Evolutionary conservation across 805 yeast genomes (phyloP).

Genomic region (Ogataea methanolica): DNA sequence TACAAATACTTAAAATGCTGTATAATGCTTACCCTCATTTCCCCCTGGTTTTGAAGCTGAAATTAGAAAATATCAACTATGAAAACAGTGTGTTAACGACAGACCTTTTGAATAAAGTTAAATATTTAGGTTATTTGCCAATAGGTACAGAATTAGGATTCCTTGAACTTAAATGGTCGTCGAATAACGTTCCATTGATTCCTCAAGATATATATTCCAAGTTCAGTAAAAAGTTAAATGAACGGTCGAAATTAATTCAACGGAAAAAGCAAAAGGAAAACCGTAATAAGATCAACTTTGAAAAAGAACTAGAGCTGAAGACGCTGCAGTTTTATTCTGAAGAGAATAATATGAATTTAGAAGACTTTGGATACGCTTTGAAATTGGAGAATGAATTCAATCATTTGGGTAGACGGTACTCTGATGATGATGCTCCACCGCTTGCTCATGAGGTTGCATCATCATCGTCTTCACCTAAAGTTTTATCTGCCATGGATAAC

Average conservation of each 20-base stretch:
- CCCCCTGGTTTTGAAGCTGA: conserved; percentile 60
- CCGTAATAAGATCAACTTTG: conserved; percentile 49
- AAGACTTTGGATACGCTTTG: conserved; percentile 35
- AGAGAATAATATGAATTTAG: conserved; percentile 43
- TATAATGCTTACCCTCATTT: conserved; percentile 60
- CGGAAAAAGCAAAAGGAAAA: conserved; percentile 57
- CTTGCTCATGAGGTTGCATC: not conserved
- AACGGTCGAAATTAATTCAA: conserved; percentile 47
- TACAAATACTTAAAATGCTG: conserved; percentile 60
- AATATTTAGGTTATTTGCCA: conserved; percentile 79
- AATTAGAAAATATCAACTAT: conserved; percentile 64
- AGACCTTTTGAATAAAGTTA: conserved; percentile 53
- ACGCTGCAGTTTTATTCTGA: conserved; percentile 54
- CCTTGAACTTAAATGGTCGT: conserved; percentile 78
- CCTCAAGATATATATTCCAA: conserved; percentile 39
- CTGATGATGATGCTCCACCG: conserved; percentile 15
- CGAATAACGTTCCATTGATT: conserved; percentile 24
- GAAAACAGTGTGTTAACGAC: conserved; percentile 53
- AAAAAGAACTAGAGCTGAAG: conserved; percentile 52
- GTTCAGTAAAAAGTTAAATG: conserved; percentile 52
- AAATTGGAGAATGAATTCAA: conserved; percentile 36
- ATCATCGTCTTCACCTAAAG: conserved; percentile 2
- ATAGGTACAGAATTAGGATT: conserved; percentile 79
- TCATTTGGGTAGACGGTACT: conserved; percentile 22
- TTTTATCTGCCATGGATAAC: conserved; percentile 4